Base-by-base conservation (phyloP, 2,329 filamentous ascomycete species). In the Nakataea oryzae region DNA sequence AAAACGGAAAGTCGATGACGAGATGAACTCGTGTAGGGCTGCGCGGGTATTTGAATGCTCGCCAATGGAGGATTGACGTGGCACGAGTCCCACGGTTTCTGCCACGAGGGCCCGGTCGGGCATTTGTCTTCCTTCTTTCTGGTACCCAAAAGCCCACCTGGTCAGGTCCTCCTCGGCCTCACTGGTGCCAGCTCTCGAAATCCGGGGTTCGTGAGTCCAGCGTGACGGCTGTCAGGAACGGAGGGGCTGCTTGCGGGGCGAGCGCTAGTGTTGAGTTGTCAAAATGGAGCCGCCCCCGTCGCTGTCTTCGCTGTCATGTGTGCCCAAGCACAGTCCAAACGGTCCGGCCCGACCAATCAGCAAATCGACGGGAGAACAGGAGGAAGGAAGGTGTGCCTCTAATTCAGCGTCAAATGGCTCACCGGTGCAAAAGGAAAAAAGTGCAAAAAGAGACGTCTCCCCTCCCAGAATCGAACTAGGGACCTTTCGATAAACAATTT, bases 381-480 rank as follows among this genome's bases (percentile, higher is more conserved):
- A n/a, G n/a, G n/a, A n/a, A n/a, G n/a, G n/a, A n/a, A n/a, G n/a
- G n/a, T n/a, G n/a, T n/a, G n/a, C n/a, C n/a, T n/a, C n/a, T n/a
- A n/a, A n/a, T n/a, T n/a, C n/a, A n/a, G n/a, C n/a, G n/a, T n/a
- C n/a, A 8, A 47, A 47, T 21, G 34, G 6, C 17, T 3, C 24
- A n/a, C 21, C n/a, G 13, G 56, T 13, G 9, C 17, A 32, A 57
- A 56, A 56, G 54, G 24, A 2, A 12, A 17, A 9, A 32, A n/a
- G 24, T n/a, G 21, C 56, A 58, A 58, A 58, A 58, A 58, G 29
- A n/a, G n/a, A 21, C 21, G 26, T 58, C 56, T 58, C 56, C 56
- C 56, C 56, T 58, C 56, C 56, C 56, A 58, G 56, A 58, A 58
- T 58, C 56, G 56, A 58, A 58, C 56, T 58, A 58, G 56, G 56